phyloP scores from a whole-genome alignment of 257 asterid genomes.

The Scutellaria galericulata region DNA sequence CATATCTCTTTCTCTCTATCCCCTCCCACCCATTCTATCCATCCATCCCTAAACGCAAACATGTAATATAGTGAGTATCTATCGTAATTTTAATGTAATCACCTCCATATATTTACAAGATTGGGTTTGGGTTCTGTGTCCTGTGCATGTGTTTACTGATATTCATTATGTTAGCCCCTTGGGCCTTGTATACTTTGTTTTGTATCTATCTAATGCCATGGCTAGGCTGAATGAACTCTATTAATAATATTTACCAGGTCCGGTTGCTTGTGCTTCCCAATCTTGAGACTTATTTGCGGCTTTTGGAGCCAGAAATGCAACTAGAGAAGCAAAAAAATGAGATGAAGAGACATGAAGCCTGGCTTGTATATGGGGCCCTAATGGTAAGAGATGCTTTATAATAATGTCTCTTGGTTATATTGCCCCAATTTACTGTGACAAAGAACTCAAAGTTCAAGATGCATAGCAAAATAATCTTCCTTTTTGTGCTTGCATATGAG shows the following conservation, averaged over 20 bases:
- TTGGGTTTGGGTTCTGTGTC: neutral
- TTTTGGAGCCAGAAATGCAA: slow-evolving; percentile 96
- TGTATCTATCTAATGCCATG: slow-evolving; percentile 7
- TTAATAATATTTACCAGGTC: slow-evolving; percentile 54
- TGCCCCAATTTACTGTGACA: slow-evolving; percentile 5
- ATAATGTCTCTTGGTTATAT: slow-evolving; percentile 7
- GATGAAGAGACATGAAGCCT: slow-evolving; percentile 94
- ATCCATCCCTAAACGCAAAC: neutral
- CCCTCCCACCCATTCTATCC: neutral
- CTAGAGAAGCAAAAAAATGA: slow-evolving; percentile 89
- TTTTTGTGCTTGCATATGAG: slow-evolving; percentile 4
- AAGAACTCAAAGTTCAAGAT: slow-evolving; percentile 2
- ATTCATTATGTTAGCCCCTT: neutral
- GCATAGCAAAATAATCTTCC: neutral
- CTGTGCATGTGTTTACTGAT: neutral
- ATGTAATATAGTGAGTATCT: too few species aligned
- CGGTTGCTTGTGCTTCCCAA: slow-evolving; percentile 82
- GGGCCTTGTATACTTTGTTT: neutral
- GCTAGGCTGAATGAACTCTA: slow-evolving; percentile 23
- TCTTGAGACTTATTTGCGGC: slow-evolving; percentile 77
- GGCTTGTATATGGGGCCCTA: slow-evolving; percentile 95
- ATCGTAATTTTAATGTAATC: too few species aligned
- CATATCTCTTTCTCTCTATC: neutral
- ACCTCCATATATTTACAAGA: neutral
- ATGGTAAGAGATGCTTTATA: slow-evolving; percentile 53